These are phyloP conservation scores for Calocybe indica DNA, from an alignment of 768 basidiomycete genomes.

Conservation along the genomic window DNA sequence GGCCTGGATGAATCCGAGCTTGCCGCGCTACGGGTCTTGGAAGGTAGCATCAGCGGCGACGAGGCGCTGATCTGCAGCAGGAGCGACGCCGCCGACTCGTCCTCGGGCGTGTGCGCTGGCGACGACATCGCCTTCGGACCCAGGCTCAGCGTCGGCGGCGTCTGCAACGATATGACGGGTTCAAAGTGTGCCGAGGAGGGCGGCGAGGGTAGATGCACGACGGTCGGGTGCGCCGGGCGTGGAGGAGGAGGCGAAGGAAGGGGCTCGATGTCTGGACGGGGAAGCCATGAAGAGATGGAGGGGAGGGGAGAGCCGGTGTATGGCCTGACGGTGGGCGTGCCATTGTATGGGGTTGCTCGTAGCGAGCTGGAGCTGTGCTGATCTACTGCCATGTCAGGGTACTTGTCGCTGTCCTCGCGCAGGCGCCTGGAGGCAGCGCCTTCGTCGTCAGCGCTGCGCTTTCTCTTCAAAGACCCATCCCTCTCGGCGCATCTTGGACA, in stretches of 20 bases:
- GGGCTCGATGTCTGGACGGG: constrained; percentile 27
- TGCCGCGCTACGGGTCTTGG: background rate
- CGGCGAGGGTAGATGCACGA: constrained; percentile 45
- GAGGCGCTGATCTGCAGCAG: constrained; percentile 57
- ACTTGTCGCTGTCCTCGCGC: constrained; percentile 12
- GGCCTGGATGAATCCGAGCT: constrained; percentile 3
- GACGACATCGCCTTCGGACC: constrained; percentile 14
- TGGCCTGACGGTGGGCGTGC: constrained; percentile 4
- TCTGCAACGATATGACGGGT: constrained; percentile 26
- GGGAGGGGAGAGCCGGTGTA: constrained; percentile 40
- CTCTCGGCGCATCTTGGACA: constrained; percentile 19
- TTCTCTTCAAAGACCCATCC: constrained; percentile 12
- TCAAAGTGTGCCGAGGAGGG: constrained; percentile 50
- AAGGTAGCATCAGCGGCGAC: constrained; percentile 18
- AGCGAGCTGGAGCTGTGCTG: background rate
- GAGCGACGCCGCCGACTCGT: constrained; percentile 65
- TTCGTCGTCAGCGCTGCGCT: constrained; percentile 1
- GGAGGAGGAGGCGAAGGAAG: constrained; percentile 17
- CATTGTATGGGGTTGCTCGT: constrained; percentile 7
- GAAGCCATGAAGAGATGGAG: constrained; percentile 66
- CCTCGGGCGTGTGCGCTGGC: constrained; percentile 45
- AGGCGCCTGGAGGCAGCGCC: background rate
- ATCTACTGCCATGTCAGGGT: constrained; percentile 1
- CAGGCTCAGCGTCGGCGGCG: constrained; percentile 37
- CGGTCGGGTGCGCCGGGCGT: constrained; percentile 15